Base-by-base conservation (phyloP, 2,329 filamentous ascomycete species). In the Penicillium sp. region DNA sequence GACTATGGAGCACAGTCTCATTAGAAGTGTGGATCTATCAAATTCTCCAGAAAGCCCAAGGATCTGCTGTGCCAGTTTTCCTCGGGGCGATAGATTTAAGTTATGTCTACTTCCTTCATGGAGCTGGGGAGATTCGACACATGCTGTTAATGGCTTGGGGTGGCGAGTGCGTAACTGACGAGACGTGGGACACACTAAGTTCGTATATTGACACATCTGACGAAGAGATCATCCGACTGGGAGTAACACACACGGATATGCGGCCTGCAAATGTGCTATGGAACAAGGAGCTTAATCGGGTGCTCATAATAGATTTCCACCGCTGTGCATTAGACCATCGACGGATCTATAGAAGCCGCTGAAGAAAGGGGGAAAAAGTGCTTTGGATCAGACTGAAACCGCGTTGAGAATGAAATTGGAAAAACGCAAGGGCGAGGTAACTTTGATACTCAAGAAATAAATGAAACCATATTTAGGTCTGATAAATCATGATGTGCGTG, bases 71-170 rank as follows among this genome's bases (percentile, higher is more conserved):
- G n/a, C 66, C 65, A 14, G 62, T 70, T 1, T 71, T 57, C n/a
- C 33, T 57, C 18, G 48, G 42, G 38, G 24, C 55, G 66, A 66
- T 70, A 43, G 56, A 69, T 47, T 38, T 69, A 46, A 2, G 51
- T 60, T 33, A 48, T n/a, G n/a, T 18, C 18, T 49, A 42, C 4
- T 70, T 70, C 48, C 61, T 69, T 5, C 56, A 70, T 57, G 61
- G 65, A 1, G 63, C 62, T 50, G 62, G 65, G 26, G 43, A 63
- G 30, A 70, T 69, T 48, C 62, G 61, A 5, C 61, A 71, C 55
- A 69, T 70, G 63, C 62, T 71, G 2, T 57, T 71, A 0, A 69
- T 71, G 65, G 65, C 24, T 30, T 71, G 63, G 66, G 66, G 61
- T 9, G 63, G 63, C 21, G 61, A 65, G 66, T 57, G 21, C 63